phyloP scores from a whole-genome alignment of 208 protist genomes.

The Leishmania lainsoni region DNA sequence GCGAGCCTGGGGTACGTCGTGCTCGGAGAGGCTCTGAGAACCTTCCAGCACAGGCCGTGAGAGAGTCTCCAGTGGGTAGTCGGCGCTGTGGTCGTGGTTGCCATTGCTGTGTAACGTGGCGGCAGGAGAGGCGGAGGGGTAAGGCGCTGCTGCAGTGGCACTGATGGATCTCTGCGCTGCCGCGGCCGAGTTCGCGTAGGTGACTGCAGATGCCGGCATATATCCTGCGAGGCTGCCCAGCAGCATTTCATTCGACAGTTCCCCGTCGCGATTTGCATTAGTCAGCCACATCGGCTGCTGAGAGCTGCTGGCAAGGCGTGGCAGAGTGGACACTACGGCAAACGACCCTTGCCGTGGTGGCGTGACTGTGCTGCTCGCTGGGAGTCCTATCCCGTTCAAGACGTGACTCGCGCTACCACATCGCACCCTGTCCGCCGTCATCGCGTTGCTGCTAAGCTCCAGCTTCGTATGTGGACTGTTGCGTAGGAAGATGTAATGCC shows the following conservation, averaged over 20 bases:
- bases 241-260: constrained; percentile 4
- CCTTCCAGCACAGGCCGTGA: background rate
- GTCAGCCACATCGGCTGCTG: background rate
- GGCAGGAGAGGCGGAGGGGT: background rate
- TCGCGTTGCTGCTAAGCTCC: background rate
- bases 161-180: background rate
- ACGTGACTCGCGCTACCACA: background rate
- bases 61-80: background rate
- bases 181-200: constrained; percentile 11
- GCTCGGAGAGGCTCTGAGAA: background rate
- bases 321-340: background rate
- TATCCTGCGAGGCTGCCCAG: constrained; percentile 26
- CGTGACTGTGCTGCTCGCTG: background rate
- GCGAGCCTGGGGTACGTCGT: no score
- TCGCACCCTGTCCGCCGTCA: background rate
- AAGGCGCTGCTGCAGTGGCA: background rate
- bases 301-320: background rate
- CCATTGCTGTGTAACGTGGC: background rate
- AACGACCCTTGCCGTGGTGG: background rate
- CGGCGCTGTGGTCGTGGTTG: background rate
- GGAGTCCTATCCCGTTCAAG: background rate
- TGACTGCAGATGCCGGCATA: constrained; percentile 11
- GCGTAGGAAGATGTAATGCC: background rate
- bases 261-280: constrained; percentile 1
- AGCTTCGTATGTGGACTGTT: background rate